Conservation (phyloP, 805 yeast genomes). For the Schwanniomyces polymorphus region DNA sequence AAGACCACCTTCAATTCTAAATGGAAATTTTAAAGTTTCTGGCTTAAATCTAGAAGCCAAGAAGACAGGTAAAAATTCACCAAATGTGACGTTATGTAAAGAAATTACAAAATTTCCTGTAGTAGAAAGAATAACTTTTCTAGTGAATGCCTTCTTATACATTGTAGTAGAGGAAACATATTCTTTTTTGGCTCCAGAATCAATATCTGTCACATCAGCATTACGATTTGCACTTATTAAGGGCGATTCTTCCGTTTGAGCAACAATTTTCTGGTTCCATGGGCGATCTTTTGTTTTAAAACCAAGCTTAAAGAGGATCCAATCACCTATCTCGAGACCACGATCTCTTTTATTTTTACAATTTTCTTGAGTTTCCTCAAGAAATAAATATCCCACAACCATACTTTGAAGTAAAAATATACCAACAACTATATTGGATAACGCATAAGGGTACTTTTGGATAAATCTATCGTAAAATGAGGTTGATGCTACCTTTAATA, state of each 20-base stretch:
- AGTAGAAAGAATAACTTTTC: slow-evolving; percentile 29
- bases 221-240: slow-evolving; percentile 5
- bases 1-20: slow-evolving; percentile 51
- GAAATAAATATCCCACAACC: slow-evolving; percentile 30
- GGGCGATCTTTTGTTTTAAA: slow-evolving; percentile 24
- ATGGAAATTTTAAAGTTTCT: slow-evolving; percentile 44
- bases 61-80: slow-evolving; percentile 57
- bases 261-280: slow-evolving; percentile 19
- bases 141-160: slow-evolving; percentile 24
- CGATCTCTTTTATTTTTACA: slow-evolving; percentile 22
- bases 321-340: slow-evolving; percentile 40
- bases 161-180: slow-evolving; percentile 9
- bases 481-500: neutral
- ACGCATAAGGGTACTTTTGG: slow-evolving; percentile 35
- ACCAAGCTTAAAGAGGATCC: slow-evolving; percentile 24
- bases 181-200: neutral
- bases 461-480: slow-evolving; percentile 26
- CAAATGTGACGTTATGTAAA: slow-evolving; percentile 49
- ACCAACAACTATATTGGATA: slow-evolving; percentile 37
- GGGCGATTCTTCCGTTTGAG: slow-evolving; percentile 5
- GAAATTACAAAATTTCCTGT: slow-evolving; percentile 41
- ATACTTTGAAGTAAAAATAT: slow-evolving; percentile 23
- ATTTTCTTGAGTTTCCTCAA: slow-evolving; percentile 36
- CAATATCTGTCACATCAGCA: slow-evolving; percentile 3
- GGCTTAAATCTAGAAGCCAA: slow-evolving; percentile 36